A percentile compares a stretch with the other conserved stretches of the same genome.
Conservation (phyloP, 805 yeast genomes). For the Metschnikowia drakensbergensis region DNA sequence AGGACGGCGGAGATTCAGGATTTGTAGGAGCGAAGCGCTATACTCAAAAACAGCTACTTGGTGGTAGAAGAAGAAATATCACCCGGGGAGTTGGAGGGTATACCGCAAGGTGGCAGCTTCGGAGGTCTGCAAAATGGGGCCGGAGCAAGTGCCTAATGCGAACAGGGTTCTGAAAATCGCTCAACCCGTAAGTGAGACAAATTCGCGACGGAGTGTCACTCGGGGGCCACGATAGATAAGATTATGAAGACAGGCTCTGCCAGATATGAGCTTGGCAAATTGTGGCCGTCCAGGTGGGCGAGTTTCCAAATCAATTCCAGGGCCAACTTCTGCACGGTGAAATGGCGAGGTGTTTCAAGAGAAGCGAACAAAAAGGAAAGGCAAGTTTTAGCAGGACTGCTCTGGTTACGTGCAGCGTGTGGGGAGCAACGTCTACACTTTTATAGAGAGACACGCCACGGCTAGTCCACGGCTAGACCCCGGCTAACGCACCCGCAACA, state of each 20-base stretch:
- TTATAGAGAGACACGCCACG: neutral
- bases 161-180: neutral
- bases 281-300: no score
- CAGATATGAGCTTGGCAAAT: no score
- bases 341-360: no score
- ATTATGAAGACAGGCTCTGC: neutral
- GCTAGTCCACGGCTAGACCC: neutral
- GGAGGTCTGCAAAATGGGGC: neutral
- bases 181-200: neutral
- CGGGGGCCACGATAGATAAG: no score
- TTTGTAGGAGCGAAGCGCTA: no score
- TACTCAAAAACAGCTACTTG: neutral
- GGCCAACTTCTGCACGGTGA: no score
- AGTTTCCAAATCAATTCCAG: no score
- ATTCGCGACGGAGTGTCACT: neutral
- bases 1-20: no score
- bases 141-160: neutral
- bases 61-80: neutral
- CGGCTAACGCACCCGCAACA: neutral
- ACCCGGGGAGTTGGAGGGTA: neutral
- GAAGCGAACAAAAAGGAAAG: no score
- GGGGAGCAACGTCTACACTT: neutral
- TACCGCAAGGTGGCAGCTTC: neutral
- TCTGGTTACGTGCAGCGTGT: neutral
- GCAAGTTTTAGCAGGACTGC: no score